A percentile compares a stretch with the other conserved stretches of the same genome.
These are phyloP conservation scores for Colletotrichum lentis DNA, from an alignment of 2,329 filamentous ascomycete genomes.

Conservation along the genomic window DNA sequence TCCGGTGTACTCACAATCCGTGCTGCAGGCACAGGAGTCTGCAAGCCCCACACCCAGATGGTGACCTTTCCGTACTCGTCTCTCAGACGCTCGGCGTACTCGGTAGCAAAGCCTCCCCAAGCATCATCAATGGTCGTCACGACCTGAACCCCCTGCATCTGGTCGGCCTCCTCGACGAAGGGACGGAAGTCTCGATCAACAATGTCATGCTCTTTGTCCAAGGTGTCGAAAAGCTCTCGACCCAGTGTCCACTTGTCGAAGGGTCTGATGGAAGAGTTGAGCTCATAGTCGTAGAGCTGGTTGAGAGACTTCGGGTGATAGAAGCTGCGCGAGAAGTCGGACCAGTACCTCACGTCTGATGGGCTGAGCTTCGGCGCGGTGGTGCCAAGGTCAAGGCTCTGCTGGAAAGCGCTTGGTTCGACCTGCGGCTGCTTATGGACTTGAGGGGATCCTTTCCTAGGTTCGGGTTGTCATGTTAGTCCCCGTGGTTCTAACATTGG, in stretches of 20 bases:
- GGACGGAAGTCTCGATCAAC: conserved; percentile 88
- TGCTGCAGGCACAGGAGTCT: conserved; percentile 59
- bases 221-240: conserved; percentile 74
- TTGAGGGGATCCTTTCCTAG: conserved; percentile 71
- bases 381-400: conserved; percentile 76
- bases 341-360: conserved; percentile 90
- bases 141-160: conserved; percentile 86
- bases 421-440: conserved; percentile 75
- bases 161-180: conserved; percentile 92
- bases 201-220: conserved; percentile 84
- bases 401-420: conserved; percentile 76
- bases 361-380: conserved; percentile 70
- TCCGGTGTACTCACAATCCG: conserved; percentile 16
- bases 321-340: conserved; percentile 91
- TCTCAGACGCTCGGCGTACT: conserved; percentile 78
- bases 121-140: conserved; percentile 77
- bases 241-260: conserved; percentile 81
- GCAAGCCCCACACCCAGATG: conserved; percentile 87
- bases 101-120: conserved; percentile 79
- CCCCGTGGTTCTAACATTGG: background rate
- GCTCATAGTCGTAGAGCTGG: conserved; percentile 86
- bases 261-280: conserved; percentile 80
- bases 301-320: conserved; percentile 89
- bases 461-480: conserved; percentile 9
- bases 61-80: conserved; percentile 92